These are phyloP conservation scores for Teratosphaeria zuluensis DNA, from an alignment of 2,329 filamentous ascomycete species.

Conservation along the genomic window DNA sequence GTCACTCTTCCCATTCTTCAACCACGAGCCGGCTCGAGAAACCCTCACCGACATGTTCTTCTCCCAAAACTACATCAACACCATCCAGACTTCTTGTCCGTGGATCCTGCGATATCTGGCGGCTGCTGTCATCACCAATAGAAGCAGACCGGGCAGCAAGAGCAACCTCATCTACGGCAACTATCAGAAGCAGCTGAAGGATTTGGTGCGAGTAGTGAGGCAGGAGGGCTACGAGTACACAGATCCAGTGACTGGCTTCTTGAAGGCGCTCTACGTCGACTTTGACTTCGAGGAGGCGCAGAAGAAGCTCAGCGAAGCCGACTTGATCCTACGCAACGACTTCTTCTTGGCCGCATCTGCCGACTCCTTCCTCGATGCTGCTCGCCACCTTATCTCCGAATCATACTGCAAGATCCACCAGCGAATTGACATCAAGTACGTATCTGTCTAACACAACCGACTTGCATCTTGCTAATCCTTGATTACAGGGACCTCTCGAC, in stretches of 20 bases:
- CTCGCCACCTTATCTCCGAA: conserved; percentile 93
- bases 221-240: conserved; percentile 97
- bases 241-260: conserved; percentile 91
- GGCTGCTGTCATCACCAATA: conserved; percentile 90
- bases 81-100: conserved; percentile 93
- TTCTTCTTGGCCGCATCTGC: conserved; percentile 86
- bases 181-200: conserved; percentile 98
- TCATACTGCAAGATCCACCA: conserved; percentile 99
- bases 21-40: conserved; percentile 86
- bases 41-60: conserved; percentile 93
- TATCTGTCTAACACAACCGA: conserved; percentile 4
- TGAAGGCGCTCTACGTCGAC: conserved; percentile 89
- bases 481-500: conserved; percentile 65
- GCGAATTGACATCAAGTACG: conserved; percentile 86
- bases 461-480: too few relatives aligned
- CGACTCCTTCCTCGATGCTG: conserved; percentile 86
- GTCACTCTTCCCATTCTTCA: conserved; percentile 98
- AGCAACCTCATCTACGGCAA: conserved; percentile 91
- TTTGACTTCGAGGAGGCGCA: conserved; percentile 98
- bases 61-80: conserved; percentile 96
- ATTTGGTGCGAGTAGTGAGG: conserved; percentile 86
- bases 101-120: conserved; percentile 94
- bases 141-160: conserved; percentile 63
- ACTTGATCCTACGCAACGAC: conserved; percentile 83
- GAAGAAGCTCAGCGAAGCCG: conserved; percentile 73